Base-by-base conservation (phyloP, 139 green algal genomes). In the Volvox reticuliferus region DNA sequence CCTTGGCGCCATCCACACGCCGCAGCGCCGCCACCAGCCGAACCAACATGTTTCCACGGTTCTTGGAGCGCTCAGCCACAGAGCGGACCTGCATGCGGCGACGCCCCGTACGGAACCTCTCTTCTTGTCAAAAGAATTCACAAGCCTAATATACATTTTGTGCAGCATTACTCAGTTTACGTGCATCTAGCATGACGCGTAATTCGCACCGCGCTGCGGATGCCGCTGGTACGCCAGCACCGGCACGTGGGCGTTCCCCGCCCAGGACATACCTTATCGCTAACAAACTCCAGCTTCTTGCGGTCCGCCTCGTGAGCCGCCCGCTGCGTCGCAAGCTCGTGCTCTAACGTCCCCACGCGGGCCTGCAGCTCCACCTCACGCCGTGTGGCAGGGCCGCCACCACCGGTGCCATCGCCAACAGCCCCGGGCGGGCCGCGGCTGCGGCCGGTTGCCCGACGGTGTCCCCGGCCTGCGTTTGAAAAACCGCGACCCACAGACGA, bases 31-130 rank as follows among this genome's bases (percentile, higher is more conserved):
- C 90, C 85, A 93, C 71, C 63, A 93, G 85, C 62, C 79, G 88
- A 44, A 93, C 86, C 78, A 93, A 79, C 84, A 93, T 90, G 44
- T 30, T 79, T 44, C 90, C 90, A 1, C 90, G 90, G 30, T 80
- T 87, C 90, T 93, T 93, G 79, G 32, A 77, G 63, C 90, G 84
- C 78, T 93, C 90, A 5, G 90, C 90, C 65, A 93, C 68, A 33
- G 78, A 37, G 0, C 90, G 90, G 26, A 93, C 86, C 90, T 93
- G 80, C 0, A 21, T 3, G n/a, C 44, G 44, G 44, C 44, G 44
- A 55, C 9, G 44, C 5, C 44, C 44, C 44, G 5, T 55, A 55
- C 5, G 44, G 44, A 55, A 55, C 44, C n/a, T n/a, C n/a, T n/a
- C n/a, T n/a, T n/a, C n/a, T n/a, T n/a, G n/a, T n/a, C n/a, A 69